Evolutionary conservation across 2,329 filamentous ascomycete species (phyloP), one percentile per base, ranked within the genome.

Genomic region (Trichoderma guizhouense): DNA sequence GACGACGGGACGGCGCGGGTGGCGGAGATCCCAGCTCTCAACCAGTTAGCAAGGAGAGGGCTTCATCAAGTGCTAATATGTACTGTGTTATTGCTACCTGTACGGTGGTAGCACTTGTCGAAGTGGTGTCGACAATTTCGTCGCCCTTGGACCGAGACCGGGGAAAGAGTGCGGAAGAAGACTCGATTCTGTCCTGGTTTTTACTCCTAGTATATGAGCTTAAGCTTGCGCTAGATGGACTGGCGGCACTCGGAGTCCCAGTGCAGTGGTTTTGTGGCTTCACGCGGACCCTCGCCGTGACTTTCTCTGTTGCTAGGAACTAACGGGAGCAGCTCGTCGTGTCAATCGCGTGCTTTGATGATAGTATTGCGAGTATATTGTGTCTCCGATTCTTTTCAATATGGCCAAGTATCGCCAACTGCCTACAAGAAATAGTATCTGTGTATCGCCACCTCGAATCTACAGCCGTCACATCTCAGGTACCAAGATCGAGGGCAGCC

Each of bases 1-100:
- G 65, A 63, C 12, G 58, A 58, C 71, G 71, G 71, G 71, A 72
- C 71, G 71, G 71, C 71, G 71, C 71, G 71, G 65, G 47, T 57
- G 65, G 70, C 65, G 65, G 65, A 72, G 24, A 69, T 63, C 39
- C 57, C 39, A 61, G 55, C 21, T 55, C 69, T 32, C 69, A 57
- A 28, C 61, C 69, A 53, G 61, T 53, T 53, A 71, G 15, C 26
- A 60, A 34, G 15, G 24, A 64, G 21, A 47, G 43, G 30, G 36
- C 15, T 28, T 69, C 43, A 14, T 51, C 28, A 26, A 28, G 47
- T 53, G 34, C 21, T 53, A 21, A 3, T 24, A n/a, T n/a, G n/a
- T n/a, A 21, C n/a, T 32, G 14, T 39, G 36, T 18, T 39, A 39
- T 39, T 39, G 36, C 26, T 34, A 51, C 28, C 39, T 43, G 39